phyloP scores from a whole-genome alignment of 75 land plant species.

The Ceratopteris richardii region DNA sequence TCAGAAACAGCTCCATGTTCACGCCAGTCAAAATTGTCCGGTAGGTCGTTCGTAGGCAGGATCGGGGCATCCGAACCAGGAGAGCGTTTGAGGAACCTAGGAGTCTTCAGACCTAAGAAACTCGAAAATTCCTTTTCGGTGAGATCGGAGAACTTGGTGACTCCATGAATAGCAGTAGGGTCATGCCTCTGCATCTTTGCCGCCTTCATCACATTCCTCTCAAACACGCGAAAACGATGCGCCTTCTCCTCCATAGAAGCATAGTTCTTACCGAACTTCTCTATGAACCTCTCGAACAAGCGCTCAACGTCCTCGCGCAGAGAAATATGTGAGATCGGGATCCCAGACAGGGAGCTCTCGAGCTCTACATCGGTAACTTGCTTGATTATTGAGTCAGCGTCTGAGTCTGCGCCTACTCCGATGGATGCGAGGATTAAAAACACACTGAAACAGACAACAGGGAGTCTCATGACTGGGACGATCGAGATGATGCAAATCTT shows the following conservation, averaged over 20 bases:
- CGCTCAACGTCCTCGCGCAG: too few relatives aligned
- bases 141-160: constrained; percentile 89
- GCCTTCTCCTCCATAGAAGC: constrained; percentile 50
- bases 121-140: constrained; percentile 63
- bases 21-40: constrained; percentile 80
- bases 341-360: too few relatives aligned
- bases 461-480: too few relatives aligned
- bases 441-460: too few relatives aligned
- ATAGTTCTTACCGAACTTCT: constrained; percentile 50
- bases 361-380: too few relatives aligned
- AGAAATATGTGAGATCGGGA: too few relatives aligned
- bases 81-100: constrained; percentile 4
- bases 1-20: constrained; percentile 76
- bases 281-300: constrained; percentile 41
- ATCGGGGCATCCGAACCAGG: constrained; percentile 46
- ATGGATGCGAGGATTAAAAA: too few relatives aligned
- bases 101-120: constrained; percentile 38
- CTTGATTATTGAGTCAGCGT: too few relatives aligned
- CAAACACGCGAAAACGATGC: constrained; percentile 56
- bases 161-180: constrained; percentile 74
- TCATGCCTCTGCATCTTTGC: constrained; percentile 66
- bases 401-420: too few relatives aligned
- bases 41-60: constrained; percentile 66
- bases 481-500: too few relatives aligned
- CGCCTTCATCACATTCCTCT: constrained; percentile 55